These are phyloP conservation scores for Geranium brycei DNA, from an alignment of 345 rosid genomes.

Conservation along the genomic window DNA sequence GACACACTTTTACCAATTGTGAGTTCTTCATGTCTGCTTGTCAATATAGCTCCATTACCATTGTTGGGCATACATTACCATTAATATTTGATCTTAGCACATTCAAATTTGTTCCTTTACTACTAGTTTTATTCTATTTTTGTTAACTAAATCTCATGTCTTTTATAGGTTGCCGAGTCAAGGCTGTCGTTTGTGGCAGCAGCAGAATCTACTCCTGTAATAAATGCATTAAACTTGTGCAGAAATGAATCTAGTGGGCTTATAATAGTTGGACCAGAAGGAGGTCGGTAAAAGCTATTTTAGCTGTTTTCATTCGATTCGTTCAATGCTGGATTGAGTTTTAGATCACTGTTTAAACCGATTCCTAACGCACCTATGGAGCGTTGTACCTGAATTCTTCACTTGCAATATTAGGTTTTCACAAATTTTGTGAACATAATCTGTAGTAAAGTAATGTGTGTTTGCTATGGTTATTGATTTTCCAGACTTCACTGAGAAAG, in stretches of 20 bases:
- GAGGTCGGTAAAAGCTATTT: slow-evolving; percentile 35
- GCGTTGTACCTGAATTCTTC: neutral
- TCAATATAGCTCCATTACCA: neutral
- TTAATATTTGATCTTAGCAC: too few relatives aligned
- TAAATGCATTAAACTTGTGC: slow-evolving; percentile 32
- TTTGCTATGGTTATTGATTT: neutral
- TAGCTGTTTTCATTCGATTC: neutral
- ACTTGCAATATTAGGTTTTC: neutral
- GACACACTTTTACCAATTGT: slow-evolving; percentile 41
- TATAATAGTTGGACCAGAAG: slow-evolving; percentile 75
- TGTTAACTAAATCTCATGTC: slow-evolving; percentile 7
- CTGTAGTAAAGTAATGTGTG: neutral
- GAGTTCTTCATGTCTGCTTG: slow-evolving; percentile 21
- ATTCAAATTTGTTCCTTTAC: slow-evolving; percentile 1
- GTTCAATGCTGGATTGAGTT: neutral
- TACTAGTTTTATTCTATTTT: neutral
- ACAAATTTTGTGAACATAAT: neutral
- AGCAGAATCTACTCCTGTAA: slow-evolving; percentile 70
- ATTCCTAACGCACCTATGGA: neutral
- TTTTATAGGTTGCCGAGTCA: slow-evolving; percentile 43
- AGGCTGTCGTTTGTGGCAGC: slow-evolving; percentile 60
- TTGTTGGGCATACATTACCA: too few relatives aligned
- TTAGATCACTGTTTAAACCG: neutral
- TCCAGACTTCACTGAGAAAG: slow-evolving; percentile 50
- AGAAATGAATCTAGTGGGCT: slow-evolving; percentile 43